Conservation (phyloP, 2,329 filamentous ascomycete species). For the Fusarium sp. region DNA sequence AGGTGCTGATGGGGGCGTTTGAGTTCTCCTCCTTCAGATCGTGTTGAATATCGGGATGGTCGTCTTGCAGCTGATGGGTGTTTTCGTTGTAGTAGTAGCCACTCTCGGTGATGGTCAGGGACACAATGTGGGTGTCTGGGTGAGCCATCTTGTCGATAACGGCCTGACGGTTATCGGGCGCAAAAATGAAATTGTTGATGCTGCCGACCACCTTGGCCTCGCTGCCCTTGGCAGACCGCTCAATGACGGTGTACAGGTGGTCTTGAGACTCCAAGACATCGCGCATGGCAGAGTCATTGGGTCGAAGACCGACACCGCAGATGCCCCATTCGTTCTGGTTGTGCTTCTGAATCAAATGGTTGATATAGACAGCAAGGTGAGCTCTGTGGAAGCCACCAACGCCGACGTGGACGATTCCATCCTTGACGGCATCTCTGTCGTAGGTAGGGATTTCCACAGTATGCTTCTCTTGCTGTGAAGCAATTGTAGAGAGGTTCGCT, state of each 20-base stretch:
- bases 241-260: conserved; percentile 64
- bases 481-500: conserved; percentile 38
- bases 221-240: conserved; percentile 65
- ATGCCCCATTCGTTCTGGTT: conserved; percentile 60
- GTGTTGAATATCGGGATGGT: conserved; percentile 62
- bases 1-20: conserved; percentile 58
- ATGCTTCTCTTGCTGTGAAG: conserved; percentile 34
- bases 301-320: conserved; percentile 63
- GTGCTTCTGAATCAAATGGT: conserved; percentile 60
- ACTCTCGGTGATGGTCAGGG: conserved; percentile 66
- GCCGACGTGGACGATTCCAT: conserved; percentile 66
- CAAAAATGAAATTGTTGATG: conserved; percentile 65
- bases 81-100: conserved; percentile 70
- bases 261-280: conserved; percentile 61
- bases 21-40: conserved; percentile 60
- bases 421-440: conserved; percentile 58
- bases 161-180: conserved; percentile 62
- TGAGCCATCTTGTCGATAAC: conserved; percentile 67
- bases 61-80: conserved; percentile 62
- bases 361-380: conserved; percentile 64
- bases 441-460: conserved; percentile 54
- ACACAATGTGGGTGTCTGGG: conserved; percentile 65
- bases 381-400: conserved; percentile 67
- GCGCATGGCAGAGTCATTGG: conserved; percentile 63
- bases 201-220: conserved; percentile 61